Evolutionary conservation across 2,329 filamentous ascomycete genomes (phyloP), one percentile per base, ranked within the genome.

Genomic region (Stachybotrys chlorohalonatus): DNA sequence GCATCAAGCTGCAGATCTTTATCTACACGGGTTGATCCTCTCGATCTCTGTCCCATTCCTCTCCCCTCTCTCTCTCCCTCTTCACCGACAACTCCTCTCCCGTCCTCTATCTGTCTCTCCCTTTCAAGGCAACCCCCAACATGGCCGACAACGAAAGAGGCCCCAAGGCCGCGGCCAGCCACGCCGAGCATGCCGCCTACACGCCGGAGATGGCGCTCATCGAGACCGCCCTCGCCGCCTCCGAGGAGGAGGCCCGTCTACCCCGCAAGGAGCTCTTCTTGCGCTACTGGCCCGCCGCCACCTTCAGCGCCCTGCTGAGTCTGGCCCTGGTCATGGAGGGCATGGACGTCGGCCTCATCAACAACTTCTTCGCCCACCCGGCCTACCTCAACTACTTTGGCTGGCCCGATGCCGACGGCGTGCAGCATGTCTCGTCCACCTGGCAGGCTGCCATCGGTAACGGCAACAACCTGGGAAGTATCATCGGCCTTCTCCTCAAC

Each of bases 371-470:
- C 54, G 69, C 60, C 7, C 70, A 70, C 55, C 59, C 30, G 9
- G 67, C 49, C 59, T 71, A 60, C 55, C 53, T 53, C 4, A 59
- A 52, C 50, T 66, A 56, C 3, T 77, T 73, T 45, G 73, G 73
- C 3, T 64, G 65, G 54, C 61, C 62, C 1, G 57, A 65, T 16
- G 54, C 58, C 6, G 56, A 73, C 0, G 71, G 69, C n/a, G 56
- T 63, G 1, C 72, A 72, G 53, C 67, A 75, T 51, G 66, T 80
- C 31, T 66, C 71, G 2, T 68, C 73, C 0, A 63, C 69, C 5
- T 82, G 78, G 78, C 75, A 79, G 60, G 69, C 73, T 1, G 75
- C 68, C 0, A 62, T 80, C 2, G 66, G 65, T 31, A 74, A 73
- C 46, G 75, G 70, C 6, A 68, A 71, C 1, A 64, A 69, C 32